These are phyloP conservation scores for Clonostachys sp. DNA, from an alignment of 2,329 filamentous ascomycete genomes.

Conservation along the genomic window DNA sequence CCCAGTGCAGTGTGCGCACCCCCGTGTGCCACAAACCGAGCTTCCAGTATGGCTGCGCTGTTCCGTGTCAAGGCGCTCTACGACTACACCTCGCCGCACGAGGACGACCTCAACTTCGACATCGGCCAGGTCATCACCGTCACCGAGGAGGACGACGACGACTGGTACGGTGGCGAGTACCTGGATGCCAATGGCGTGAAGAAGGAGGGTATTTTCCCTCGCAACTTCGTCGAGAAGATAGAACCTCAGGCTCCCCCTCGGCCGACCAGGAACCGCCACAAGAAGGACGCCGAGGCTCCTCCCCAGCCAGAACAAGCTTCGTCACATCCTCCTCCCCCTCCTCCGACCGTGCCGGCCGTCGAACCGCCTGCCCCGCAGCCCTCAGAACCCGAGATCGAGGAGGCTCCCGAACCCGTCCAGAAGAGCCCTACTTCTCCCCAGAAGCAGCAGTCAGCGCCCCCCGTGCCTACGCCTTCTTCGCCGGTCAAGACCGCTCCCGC, in stretches of 20 bases:
- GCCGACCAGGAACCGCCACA: conserved; percentile 68
- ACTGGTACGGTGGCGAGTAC: conserved; percentile 93
- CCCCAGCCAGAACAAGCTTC: conserved; percentile 25
- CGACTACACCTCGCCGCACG: conserved; percentile 88
- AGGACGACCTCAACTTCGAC: conserved; percentile 88
- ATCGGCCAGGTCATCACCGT: conserved; percentile 90
- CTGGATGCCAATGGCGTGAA: conserved; percentile 68
- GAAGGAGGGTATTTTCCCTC: conserved; percentile 84
- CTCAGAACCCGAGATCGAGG: conserved; percentile 7
- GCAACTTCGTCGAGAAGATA: conserved; percentile 96
- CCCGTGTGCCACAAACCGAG: not conserved
- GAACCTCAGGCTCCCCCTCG: conserved; percentile 88
- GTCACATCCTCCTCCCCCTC: conserved; percentile 23
- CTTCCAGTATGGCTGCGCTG: conserved; percentile 60
- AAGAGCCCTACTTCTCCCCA: conserved; percentile 8
- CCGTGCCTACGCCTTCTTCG: conserved; percentile 21
- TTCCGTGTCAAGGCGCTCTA: conserved; percentile 97
- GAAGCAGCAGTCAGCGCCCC: conserved; percentile 19
- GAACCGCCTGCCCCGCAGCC: conserved; percentile 21
- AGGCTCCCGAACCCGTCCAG: conserved; percentile 8
- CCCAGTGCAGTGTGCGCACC: not conserved
- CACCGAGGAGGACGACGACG: conserved; percentile 84
- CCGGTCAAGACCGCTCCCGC: conserved; percentile 14
- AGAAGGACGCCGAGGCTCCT: conserved; percentile 43
- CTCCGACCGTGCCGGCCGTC: conserved; percentile 20